Percentiles rank a stretch among this genome's conserved stretches.
Evolutionary conservation across 352 stramenopile species (phyloP).

Genomic region (Peronosclerospora sorghi): DNA sequence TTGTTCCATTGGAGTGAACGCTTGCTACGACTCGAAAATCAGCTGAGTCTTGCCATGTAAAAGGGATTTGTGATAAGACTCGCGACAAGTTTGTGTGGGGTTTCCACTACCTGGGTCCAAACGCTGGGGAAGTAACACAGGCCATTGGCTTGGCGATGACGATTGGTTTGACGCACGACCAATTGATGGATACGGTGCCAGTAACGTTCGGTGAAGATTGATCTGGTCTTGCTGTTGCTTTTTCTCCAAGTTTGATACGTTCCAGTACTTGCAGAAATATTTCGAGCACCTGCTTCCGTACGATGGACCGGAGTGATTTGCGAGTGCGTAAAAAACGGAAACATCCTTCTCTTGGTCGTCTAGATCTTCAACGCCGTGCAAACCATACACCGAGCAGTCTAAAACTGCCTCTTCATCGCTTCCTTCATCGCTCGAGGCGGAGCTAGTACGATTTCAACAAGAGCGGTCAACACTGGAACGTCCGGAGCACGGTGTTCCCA

Average conservation of each 20-base stretch:
- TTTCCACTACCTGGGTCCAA: conserved; percentile 97
- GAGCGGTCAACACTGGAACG: conserved; percentile 13
- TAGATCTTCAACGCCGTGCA: conserved; percentile 47
- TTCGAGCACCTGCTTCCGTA: conserved; percentile 33
- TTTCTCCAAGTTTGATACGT: conserved; percentile 23
- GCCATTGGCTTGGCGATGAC: conserved; percentile 93
- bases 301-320: conserved; percentile 21
- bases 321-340: conserved; percentile 65
- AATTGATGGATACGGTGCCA: conserved; percentile 86
- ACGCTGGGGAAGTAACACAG: conserved; percentile 93
- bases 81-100: conserved; percentile 87
- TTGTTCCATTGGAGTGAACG: conserved; percentile 93
- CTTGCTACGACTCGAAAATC: conserved; percentile 44
- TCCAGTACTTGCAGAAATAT: conserved; percentile 4
- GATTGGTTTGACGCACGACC: conserved; percentile 88
- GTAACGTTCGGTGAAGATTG: conserved; percentile 8
- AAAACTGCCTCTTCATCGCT: conserved; percentile 81
- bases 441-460: conserved; percentile 25
- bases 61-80: conserved; percentile 90
- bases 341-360: conserved; percentile 48
- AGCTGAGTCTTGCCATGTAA: conserved; percentile 87
- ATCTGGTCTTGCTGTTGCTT: conserved; percentile 12
- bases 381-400: conserved; percentile 66
- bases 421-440: conserved; percentile 26
- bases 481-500: conserved; percentile 24